These are phyloP conservation scores for Lophium mytilinum DNA, from an alignment of 495 filamentous ascomycete species.

Conservation along the genomic window DNA sequence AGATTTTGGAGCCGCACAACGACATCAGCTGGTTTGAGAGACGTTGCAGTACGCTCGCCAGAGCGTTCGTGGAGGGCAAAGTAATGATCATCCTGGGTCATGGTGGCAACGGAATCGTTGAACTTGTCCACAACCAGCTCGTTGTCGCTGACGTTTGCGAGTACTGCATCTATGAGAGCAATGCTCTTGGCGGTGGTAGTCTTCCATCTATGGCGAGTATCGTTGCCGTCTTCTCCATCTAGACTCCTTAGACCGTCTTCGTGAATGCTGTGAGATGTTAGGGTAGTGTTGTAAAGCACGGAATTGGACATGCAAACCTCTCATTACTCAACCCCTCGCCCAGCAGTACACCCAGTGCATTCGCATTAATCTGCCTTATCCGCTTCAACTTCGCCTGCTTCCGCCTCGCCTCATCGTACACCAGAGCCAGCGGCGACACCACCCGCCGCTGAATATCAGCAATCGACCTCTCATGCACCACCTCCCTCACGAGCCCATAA, in stretches of 20 bases:
- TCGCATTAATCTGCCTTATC: conserved; percentile 70
- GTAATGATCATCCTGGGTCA: conserved; percentile 53
- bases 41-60: conserved; percentile 17
- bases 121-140: conserved; percentile 57
- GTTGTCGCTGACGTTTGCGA: conserved; percentile 48
- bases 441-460: conserved; percentile 51
- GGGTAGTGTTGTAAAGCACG: neutral
- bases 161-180: conserved; percentile 70
- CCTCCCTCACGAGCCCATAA: conserved; percentile 68
- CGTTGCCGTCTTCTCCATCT: conserved; percentile 31
- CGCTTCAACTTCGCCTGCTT: conserved; percentile 60
- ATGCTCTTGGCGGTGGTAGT: conserved; percentile 62
- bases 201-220: conserved; percentile 58
- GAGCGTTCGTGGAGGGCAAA: conserved; percentile 36
- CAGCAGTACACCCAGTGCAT: conserved; percentile 76
- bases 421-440: conserved; percentile 61
- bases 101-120: conserved; percentile 60
- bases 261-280: conserved; percentile 9
- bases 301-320: conserved; percentile 26
- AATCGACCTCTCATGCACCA: conserved; percentile 54
- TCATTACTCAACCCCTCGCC: conserved; percentile 61
- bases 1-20: conserved; percentile 60
- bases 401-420: conserved; percentile 56
- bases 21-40: conserved; percentile 47
- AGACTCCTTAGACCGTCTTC: conserved; percentile 37